Conservation (phyloP, 257 asterid species). For the Echium plantagineum region DNA sequence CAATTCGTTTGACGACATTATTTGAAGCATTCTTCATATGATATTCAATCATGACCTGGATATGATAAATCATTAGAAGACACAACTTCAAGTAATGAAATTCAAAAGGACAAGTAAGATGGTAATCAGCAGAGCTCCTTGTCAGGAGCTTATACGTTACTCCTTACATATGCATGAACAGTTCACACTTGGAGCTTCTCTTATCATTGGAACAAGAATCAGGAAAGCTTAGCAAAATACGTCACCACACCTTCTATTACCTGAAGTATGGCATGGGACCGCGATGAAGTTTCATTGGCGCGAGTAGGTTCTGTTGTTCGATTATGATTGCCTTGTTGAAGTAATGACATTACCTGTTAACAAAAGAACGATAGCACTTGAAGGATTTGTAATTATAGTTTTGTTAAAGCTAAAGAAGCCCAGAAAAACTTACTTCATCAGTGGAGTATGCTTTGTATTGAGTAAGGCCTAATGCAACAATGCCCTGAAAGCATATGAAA, state of each 20-base stretch:
- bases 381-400: background rate
- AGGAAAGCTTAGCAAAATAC: background rate
- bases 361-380: background rate
- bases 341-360: constrained; percentile 50
- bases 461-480: constrained; percentile 53
- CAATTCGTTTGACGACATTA: constrained; percentile 34
- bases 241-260: constrained; percentile 7
- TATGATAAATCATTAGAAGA: background rate
- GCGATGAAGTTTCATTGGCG: constrained; percentile 53
- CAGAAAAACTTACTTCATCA: constrained; percentile 33
- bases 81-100: too few species aligned
- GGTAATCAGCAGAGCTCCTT: too few species aligned
- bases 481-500: constrained; percentile 36
- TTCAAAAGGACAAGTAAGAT: too few species aligned
- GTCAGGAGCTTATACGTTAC: too few species aligned
- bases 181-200: too few species aligned
- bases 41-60: constrained; percentile 40
- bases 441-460: constrained; percentile 54
- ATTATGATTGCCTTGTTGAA: constrained; percentile 50
- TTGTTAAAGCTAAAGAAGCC: constrained; percentile 2
- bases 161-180: too few species aligned
- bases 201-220: background rate
- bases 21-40: constrained; percentile 30
- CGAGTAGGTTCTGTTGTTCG: constrained; percentile 66
- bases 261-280: constrained; percentile 69